A percentile compares a stretch with the other conserved stretches of the same genome.
Evolutionary conservation across 805 yeast genomes (phyloP).

Genomic region (Starmerella lactis-condensi): DNA sequence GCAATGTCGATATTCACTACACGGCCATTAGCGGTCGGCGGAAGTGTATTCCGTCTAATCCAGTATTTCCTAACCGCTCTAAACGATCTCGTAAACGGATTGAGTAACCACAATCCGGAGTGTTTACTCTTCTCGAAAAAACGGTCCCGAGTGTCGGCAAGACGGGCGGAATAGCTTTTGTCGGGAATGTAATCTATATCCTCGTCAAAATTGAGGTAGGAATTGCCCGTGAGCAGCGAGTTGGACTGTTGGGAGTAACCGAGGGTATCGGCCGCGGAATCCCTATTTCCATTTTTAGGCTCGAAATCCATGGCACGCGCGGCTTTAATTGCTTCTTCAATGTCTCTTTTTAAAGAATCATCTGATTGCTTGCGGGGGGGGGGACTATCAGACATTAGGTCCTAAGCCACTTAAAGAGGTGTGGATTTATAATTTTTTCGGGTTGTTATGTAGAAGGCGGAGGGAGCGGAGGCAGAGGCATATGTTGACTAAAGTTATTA

Average conservation of each 20-base stretch:
- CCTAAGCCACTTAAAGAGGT: too few species aligned
- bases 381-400: too few species aligned
- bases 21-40: slow-evolving; percentile 53
- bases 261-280: slow-evolving; percentile 6
- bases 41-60: slow-evolving; percentile 16
- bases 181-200: neutral
- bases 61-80: slow-evolving; percentile 6
- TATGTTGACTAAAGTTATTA: too few species aligned
- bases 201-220: slow-evolving; percentile 11
- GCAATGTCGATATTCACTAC: slow-evolving; percentile 42
- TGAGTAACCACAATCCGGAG: slow-evolving; percentile 5
- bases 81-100: slow-evolving; percentile 5
- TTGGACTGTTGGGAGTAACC: slow-evolving; percentile 6
- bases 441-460: too few species aligned
- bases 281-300: slow-evolving; percentile 1
- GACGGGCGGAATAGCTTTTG: neutral
- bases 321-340: slow-evolving; percentile 10
- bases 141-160: neutral
- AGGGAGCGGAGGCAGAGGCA: too few species aligned
- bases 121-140: neutral
- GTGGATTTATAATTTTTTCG: too few species aligned
- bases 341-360: slow-evolving; percentile 11
- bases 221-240: slow-evolving; percentile 7
- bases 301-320: slow-evolving; percentile 3
- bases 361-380: too few species aligned